Evolutionary conservation across 306 rosid genomes (phyloP), one percentile per base, ranked within the genome.

Genomic region (Ammopiptanthus mongolicus): DNA sequence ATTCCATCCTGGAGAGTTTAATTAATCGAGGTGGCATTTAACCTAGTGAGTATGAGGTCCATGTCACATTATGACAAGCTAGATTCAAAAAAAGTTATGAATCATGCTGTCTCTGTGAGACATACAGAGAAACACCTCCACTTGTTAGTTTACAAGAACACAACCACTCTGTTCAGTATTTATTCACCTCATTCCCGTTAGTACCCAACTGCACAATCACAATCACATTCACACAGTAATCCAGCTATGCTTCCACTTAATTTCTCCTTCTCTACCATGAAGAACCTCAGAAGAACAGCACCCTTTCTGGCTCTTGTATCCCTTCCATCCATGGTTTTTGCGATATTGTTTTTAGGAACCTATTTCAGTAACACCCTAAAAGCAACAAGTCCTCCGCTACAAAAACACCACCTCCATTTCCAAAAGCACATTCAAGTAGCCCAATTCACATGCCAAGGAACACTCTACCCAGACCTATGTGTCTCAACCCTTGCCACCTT

Each of bases 391-490:
- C 5, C 14, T 10, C 13, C 47, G 28, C 14, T 5, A 34, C 71
- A 14, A 72, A 28, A 77, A 46, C 17, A n/a, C 53, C 79, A 65
- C 23, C 63, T 79, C 13, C 92, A 84, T 46, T 3, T 62, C 51
- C 85, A 80, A 33, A 83, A 88, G 9, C 92, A 84, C 71, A 50
- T 79, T 31, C 89, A 86, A 78, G 69, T 77, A 56, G 88, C 93
- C 13, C 79, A 79, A 1, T 72, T 88, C 5, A 75, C 84, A 66
- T 93, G 98, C 81, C 44, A 82, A 50, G 96, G 86, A 75, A 88
- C 98, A 29, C 91, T 87, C 47, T 90, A 88, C 82, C 91, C 86
- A 18, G 39, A 84, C 34, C 91, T 90, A 62, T 93, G 98, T 41
- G 88, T 83, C 76, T 83, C 91, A 1, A 88, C 94, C 0, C 82